phyloP scores from a whole-genome alignment of 225 moss, liverwort and hornwort species.

The Neckera pumila region DNA sequence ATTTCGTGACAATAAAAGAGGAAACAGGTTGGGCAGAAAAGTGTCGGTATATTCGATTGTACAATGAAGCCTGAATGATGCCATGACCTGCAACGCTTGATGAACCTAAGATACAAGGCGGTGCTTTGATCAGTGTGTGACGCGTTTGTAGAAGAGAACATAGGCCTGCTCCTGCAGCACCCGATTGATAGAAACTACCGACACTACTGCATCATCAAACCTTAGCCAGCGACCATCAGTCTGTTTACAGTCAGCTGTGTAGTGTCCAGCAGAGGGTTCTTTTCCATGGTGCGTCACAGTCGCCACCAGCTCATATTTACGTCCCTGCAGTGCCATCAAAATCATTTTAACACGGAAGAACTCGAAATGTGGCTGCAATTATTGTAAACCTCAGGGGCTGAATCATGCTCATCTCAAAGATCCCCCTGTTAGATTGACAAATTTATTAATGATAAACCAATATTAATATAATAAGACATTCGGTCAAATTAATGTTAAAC shows the following conservation, averaged over 20 bases:
- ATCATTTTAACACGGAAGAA: background rate
- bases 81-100: slow-evolving; percentile 30
- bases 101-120: slow-evolving; percentile 26
- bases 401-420: background rate
- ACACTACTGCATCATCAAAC: slow-evolving; percentile 83
- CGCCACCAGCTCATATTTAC: slow-evolving; percentile 88
- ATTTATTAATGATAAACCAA: background rate
- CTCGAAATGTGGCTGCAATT: background rate
- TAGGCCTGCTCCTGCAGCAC: slow-evolving; percentile 92
- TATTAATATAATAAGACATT: background rate
- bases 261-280: slow-evolving; percentile 87
- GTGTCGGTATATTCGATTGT: slow-evolving; percentile 11
- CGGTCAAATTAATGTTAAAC: background rate
- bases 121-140: slow-evolving; percentile 39
- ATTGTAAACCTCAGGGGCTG: background rate
- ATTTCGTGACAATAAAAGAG: background rate
- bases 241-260: slow-evolving; percentile 95
- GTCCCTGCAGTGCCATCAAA: slow-evolving; percentile 42
- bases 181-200: slow-evolving; percentile 45
- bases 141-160: slow-evolving; percentile 85
- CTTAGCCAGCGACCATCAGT: slow-evolving; percentile 77
- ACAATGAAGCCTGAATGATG: slow-evolving; percentile 13
- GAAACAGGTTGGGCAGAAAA: background rate
- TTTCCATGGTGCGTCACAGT: slow-evolving; percentile 97
- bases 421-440: background rate